Base-by-base conservation (phyloP, 139 green algal species). In the Klebsormidium nitens region DNA sequence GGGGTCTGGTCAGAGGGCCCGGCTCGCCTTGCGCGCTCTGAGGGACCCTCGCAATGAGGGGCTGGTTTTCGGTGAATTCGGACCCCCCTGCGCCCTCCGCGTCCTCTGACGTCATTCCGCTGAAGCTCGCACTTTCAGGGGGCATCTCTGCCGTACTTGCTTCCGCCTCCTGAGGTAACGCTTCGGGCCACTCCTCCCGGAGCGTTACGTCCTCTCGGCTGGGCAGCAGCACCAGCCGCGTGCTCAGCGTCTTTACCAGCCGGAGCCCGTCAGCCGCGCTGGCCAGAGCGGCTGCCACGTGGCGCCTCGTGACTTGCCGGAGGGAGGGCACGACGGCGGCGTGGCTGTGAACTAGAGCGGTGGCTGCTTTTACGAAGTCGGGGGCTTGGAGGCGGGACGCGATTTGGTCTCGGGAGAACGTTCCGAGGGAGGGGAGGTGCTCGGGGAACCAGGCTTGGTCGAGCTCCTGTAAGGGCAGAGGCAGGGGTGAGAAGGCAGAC, bases 201-300 rank as follows among this genome's bases (percentile, higher is more conserved):
- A n/a, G n/a, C 11, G 42, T 35, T n/a, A 59, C 23, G 50, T 59
- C 50, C 50, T 59, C 11, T 26, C 58, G 59, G 14, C 28, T 34
- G 34, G 69, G 69, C 57, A 76, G 59, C 14, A 76, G 23, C 35
- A 76, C 19, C 2, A 76, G 69, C 8, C 69, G 57, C 47, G 69
- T 76, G 35, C 48, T 31, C 32, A 76, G 59, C 17, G 5, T 11
- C 36, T 11, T 31, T 23, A 76, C 69, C 17, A 76, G 60, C 6
- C 57, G 36, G n/a, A 76, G 57, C 11, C 57, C 28, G 28, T 31
- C 55, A 8, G 57, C 69, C 14, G 47, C 57, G 11, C n/a, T 28
- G 6, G n/a, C 19, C 3, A 74, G 36, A 5, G 6, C 3, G n/a
- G 34, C n/a, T 11, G 28, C 8, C 36, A 74, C 31, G 2, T 29